Base-by-base conservation (phyloP, 371 early-diverging fungal species). In the Syncephalastrum monosporum region DNA sequence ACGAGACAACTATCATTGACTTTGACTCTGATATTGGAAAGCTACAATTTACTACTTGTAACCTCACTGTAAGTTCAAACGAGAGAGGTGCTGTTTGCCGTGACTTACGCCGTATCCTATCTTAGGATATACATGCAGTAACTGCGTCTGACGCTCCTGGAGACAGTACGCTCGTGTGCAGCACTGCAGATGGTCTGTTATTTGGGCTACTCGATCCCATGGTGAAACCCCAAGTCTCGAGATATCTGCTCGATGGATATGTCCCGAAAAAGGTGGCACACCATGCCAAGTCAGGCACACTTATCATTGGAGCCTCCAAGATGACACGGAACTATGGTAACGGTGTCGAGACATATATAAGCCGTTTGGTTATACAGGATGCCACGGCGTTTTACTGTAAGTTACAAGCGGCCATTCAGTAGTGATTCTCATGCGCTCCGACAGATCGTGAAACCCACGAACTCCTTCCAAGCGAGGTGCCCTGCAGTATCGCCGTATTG, bases 191-290 rank as follows among this genome's bases (percentile, higher is more conserved):
- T 19, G 68, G 78, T 0, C 67, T 95, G 14, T 65, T 78, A 29
- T 75, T 96, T 51, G 95, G 93, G 0, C 69, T 66, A 2, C 84
- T 93, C 2, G 93, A 97, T 53, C 75, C 82, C 4, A 81, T 89
- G 27, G 91, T 91, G 65, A 89, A 88, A 57, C 81, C 95, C 15
- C 96, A 97, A 61, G 79, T 93, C 50, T 82, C 82, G 8, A 87
- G 78, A 23, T 56, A 86, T n/a, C 79, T 83, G 3, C 66, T 95
- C 42, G 67, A 79, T 44, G 48, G 57, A 5, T 88, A 91, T 50
- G 87, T 84, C 70, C 85, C 89, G 1, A 81, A 85, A 4, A 82
- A 93, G 17, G 83, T 97, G 27, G 75, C 80, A 0, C 82, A 90
- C 52, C 77, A 88, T 38, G 77, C 82, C 14, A 50, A 61, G 0